Percentiles rank a stretch among this genome's conserved stretches.
Evolutionary conservation across 1,284 basidiomycete genomes (phyloP).

Genomic region (Retiboletus flavoniger): DNA sequence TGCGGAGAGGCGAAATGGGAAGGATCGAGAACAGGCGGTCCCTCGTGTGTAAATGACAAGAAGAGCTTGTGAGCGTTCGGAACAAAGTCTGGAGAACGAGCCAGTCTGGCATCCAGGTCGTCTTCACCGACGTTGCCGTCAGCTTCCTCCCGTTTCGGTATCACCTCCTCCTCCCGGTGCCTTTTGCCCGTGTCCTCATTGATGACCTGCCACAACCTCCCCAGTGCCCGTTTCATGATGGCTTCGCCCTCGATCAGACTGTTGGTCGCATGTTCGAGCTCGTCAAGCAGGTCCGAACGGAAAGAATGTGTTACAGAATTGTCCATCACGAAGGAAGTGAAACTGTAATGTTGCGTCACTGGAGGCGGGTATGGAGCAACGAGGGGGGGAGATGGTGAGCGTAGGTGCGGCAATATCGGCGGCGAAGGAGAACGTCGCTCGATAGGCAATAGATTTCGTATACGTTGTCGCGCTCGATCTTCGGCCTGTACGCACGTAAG

Average conservation of each 20-base stretch:
- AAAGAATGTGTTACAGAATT: constrained; percentile 79
- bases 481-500: constrained; percentile 53
- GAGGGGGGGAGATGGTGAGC: constrained; percentile 57
- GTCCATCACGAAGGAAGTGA: constrained; percentile 81
- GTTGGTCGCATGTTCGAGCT: constrained; percentile 75
- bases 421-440: constrained; percentile 58
- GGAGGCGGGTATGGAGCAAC: constrained; percentile 70
- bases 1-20: constrained; percentile 64
- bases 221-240: constrained; percentile 65
- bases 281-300: constrained; percentile 70
- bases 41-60: constrained; percentile 47
- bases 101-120: constrained; percentile 49
- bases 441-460: constrained; percentile 62
- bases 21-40: constrained; percentile 48
- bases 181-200: constrained; percentile 57
- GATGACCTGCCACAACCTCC: constrained; percentile 75
- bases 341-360: constrained; percentile 62
- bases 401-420: constrained; percentile 56
- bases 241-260: constrained; percentile 77
- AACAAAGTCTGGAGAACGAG: constrained; percentile 63
- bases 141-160: constrained; percentile 68
- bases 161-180: constrained; percentile 39
- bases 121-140: constrained; percentile 53
- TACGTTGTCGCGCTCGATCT: constrained; percentile 74
- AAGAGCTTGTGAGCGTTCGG: constrained; percentile 67